Evolutionary conservation across 2,329 filamentous ascomycete species (phyloP).

Genomic region (Ascochyta lentis): DNA sequence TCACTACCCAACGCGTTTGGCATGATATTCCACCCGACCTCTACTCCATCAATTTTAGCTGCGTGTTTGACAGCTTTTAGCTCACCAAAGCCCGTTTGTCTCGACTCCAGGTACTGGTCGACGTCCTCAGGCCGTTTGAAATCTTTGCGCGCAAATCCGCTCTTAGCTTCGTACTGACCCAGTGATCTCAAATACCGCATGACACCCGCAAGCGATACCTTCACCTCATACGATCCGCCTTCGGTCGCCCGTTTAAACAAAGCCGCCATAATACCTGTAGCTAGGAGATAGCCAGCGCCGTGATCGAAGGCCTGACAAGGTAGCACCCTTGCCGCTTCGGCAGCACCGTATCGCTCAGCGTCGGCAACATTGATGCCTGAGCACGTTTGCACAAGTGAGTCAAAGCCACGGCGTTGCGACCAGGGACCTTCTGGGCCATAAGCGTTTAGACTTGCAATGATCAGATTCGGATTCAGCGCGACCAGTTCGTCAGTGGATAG

Average conservation of each 20-base stretch:
- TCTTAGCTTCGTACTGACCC: constrained; percentile 56
- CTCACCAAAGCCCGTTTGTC: constrained; percentile 55
- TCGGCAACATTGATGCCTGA: constrained; percentile 64
- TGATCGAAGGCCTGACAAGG: constrained; percentile 66
- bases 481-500: constrained; percentile 50
- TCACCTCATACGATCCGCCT: constrained; percentile 59
- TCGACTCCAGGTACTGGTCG: constrained; percentile 52
- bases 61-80: constrained; percentile 59
- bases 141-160: constrained; percentile 53
- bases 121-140: constrained; percentile 42
- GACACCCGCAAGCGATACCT: constrained; percentile 62
- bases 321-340: constrained; percentile 51
- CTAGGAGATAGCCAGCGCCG: constrained; percentile 62
- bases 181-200: constrained; percentile 64
- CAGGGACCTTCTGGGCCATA: constrained; percentile 60
- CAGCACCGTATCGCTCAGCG: constrained; percentile 53
- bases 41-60: constrained; percentile 54
- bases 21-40: constrained; percentile 60
- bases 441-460: constrained; percentile 61
- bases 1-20: constrained; percentile 59
- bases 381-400: constrained; percentile 63
- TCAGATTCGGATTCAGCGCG: constrained; percentile 52
- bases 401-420: constrained; percentile 58
- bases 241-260: constrained; percentile 55
- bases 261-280: constrained; percentile 60